phyloP scores from a whole-genome alignment of 129 eudicot genomes.

The Mikania micrantha region DNA sequence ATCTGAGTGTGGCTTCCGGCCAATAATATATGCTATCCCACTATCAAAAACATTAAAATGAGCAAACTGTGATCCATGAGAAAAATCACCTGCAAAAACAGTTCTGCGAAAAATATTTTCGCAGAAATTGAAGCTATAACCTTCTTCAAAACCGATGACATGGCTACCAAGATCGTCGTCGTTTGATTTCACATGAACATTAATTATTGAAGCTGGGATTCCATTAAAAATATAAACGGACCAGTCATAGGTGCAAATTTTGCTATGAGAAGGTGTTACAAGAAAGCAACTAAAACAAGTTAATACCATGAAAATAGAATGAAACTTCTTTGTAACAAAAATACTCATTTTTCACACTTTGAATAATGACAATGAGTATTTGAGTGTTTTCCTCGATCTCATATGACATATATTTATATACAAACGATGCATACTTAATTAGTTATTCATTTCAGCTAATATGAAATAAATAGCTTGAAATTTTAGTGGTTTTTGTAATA shows the following conservation, averaged over 20 bases:
- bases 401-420: background rate
- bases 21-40: background rate
- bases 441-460: no score
- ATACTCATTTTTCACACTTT: background rate
- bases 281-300: background rate
- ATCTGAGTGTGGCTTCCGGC: background rate
- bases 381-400: background rate
- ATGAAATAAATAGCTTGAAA: no score
- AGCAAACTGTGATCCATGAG: background rate
- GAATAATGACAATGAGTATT: background rate
- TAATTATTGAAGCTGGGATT: background rate
- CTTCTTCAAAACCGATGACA: background rate
- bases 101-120: background rate
- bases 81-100: background rate
- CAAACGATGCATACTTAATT: no score
- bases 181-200: background rate
- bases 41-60: background rate
- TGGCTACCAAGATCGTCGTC: slow-evolving; percentile 8
- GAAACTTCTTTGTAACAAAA: background rate
- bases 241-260: background rate
- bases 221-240: background rate
- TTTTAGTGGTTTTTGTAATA: no score
- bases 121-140: background rate
- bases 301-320: background rate
- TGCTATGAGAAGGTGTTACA: background rate